Conservation (phyloP, 768 basidiomycete species). For the Chalciporus pseudorubinellus region DNA sequence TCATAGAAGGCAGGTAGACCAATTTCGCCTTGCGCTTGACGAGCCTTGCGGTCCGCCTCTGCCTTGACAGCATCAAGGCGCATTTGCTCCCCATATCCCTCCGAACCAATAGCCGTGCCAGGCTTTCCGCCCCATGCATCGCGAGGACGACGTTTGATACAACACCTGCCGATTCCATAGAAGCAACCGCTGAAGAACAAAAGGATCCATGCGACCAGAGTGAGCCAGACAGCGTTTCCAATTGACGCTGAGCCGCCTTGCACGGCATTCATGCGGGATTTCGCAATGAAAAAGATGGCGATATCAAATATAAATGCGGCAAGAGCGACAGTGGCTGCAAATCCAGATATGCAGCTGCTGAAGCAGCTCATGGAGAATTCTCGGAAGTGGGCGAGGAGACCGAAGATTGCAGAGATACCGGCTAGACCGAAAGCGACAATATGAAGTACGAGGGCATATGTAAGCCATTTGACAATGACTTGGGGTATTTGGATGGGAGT, state of each 20-base stretch:
- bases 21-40: conserved; percentile 54
- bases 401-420: conserved; percentile 71
- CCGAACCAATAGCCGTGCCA: conserved; percentile 24
- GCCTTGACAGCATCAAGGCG: conserved; percentile 85
- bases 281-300: conserved; percentile 86
- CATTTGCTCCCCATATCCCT: conserved; percentile 57
- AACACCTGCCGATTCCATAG: conserved; percentile 82
- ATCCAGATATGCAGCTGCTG: conserved; percentile 76
- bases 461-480: conserved; percentile 90
- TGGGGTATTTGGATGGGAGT: conserved; percentile 70
- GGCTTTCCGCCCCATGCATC: conserved; percentile 40
- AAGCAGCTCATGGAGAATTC: conserved; percentile 84
- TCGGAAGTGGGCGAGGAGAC: conserved; percentile 83
- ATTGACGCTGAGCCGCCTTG: conserved; percentile 73
- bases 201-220: conserved; percentile 79
- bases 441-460: conserved; percentile 89
- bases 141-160: conserved; percentile 56
- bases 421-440: conserved; percentile 80
- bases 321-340: conserved; percentile 76
- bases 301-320: conserved; percentile 93
- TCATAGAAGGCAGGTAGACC: conserved; percentile 79
- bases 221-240: conserved; percentile 91
- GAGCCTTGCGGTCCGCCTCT: conserved; percentile 79
- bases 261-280: conserved; percentile 73
- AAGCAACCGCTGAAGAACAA: conserved; percentile 91